Conservation (phyloP, 768 basidiomycete species). For the Tricholoma saponaceum region DNA sequence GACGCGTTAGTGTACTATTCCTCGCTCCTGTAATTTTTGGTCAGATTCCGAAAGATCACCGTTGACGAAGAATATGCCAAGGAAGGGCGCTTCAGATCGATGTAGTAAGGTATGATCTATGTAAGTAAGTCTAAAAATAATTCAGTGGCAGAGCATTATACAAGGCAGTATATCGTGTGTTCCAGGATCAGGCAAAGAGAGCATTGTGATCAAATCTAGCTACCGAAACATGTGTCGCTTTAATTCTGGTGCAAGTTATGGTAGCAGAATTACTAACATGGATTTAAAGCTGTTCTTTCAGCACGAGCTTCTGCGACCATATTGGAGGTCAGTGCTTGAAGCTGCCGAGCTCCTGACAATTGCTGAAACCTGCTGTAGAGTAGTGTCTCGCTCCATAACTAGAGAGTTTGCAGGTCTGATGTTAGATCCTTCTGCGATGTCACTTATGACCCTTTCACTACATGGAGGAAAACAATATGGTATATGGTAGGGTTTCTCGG, state of each 20-base stretch:
- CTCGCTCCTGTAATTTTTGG: conserved; percentile 61
- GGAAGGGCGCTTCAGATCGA: conserved; percentile 58
- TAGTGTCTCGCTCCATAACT: background rate
- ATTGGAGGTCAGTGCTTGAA: conserved; percentile 52
- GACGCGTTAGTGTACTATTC: conserved; percentile 51
- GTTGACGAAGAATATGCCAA: conserved; percentile 71
- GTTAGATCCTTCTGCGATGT: conserved; percentile 77
- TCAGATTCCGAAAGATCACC: conserved; percentile 69
- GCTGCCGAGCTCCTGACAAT: background rate
- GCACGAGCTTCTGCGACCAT: conserved; percentile 71
- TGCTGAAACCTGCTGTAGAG: background rate
- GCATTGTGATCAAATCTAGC: conserved; percentile 24
- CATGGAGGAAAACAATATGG: conserved; percentile 64
- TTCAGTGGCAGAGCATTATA: conserved; percentile 2
- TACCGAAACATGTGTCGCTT: conserved; percentile 97
- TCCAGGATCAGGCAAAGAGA: background rate
- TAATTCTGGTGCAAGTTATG: conserved; percentile 73
- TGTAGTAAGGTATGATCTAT: conserved; percentile 57
- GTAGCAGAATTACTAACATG: conserved; percentile 1
- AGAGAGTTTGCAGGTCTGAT: conserved; percentile 47
- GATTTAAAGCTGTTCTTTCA: conserved; percentile 70
- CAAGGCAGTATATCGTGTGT: conserved; percentile 74
- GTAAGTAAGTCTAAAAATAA: conserved; percentile 35
- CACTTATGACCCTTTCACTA: conserved; percentile 73
- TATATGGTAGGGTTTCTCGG: conserved; percentile 32